phyloP scores from a whole-genome alignment of 192 early-diverging fungal species.

The Spinellus fusiger region DNA sequence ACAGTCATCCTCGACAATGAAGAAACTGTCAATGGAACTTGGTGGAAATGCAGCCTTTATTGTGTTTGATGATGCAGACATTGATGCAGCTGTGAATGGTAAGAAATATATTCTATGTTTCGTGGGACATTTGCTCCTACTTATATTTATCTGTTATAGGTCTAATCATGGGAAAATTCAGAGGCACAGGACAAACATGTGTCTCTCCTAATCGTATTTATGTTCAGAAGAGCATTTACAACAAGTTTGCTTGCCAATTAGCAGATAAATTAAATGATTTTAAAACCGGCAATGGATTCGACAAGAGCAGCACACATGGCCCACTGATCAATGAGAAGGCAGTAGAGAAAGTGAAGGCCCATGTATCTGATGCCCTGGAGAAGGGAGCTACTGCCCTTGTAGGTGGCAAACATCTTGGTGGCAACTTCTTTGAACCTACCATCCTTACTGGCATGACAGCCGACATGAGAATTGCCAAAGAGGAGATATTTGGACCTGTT shows the following conservation, averaged over 20 bases:
- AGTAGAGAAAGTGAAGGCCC: constrained; percentile 59
- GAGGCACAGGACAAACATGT: constrained; percentile 78
- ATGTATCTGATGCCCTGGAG: constrained; percentile 64
- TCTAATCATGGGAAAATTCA: constrained; percentile 45
- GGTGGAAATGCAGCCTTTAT: constrained; percentile 83
- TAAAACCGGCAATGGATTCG: constrained; percentile 73
- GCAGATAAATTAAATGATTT: constrained; percentile 48
- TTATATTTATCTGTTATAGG: neutral
- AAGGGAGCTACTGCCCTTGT: constrained; percentile 65
- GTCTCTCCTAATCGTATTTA: constrained; percentile 74
- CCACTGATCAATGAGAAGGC: constrained; percentile 73
- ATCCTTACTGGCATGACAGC: constrained; percentile 64
- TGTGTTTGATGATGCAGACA: constrained; percentile 71
- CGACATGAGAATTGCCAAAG: constrained; percentile 60
- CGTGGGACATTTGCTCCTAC: neutral
- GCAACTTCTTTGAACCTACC: constrained; percentile 81
- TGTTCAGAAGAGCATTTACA: constrained; percentile 61
- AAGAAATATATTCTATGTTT: constrained; percentile 1
- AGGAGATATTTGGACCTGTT: constrained; percentile 96
- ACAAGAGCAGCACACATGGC: constrained; percentile 59
- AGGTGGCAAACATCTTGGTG: constrained; percentile 56
- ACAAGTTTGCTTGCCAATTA: constrained; percentile 55
- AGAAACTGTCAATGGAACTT: constrained; percentile 77
- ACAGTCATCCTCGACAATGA: constrained; percentile 57
- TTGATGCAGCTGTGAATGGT: constrained; percentile 64